Evolutionary conservation across 768 basidiomycete species (phyloP).

Genomic region (Inosperma sp.): DNA sequence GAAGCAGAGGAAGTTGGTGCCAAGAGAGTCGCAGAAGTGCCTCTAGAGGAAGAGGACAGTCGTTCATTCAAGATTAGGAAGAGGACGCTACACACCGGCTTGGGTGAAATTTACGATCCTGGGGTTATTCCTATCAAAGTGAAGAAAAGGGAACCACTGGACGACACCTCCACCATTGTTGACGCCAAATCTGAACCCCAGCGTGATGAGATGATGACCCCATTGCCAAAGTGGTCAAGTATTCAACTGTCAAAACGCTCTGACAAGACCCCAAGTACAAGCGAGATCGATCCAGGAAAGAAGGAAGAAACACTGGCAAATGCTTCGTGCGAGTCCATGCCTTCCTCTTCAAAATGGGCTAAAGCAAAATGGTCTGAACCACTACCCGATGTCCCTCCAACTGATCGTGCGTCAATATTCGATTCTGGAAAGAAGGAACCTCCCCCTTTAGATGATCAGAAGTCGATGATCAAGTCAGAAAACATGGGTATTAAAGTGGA

Average conservation of each 20-base stretch:
- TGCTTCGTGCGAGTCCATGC: slow-evolving; percentile 2
- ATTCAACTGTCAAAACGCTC: slow-evolving; percentile 8
- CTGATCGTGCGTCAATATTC: slow-evolving; percentile 1
- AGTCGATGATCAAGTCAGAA: slow-evolving; percentile 15
- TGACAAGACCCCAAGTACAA: not conserved
- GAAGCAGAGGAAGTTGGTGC: not conserved
- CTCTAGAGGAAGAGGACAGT: slow-evolving; percentile 46
- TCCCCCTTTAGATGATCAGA: slow-evolving; percentile 15
- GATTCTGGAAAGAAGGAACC: not conserved
- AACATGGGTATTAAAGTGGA: slow-evolving; percentile 12
- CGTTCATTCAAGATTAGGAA: slow-evolving; percentile 65
- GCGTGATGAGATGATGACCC: not conserved
- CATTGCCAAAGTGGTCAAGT: slow-evolving; percentile 22
- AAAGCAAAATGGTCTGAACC: slow-evolving; percentile 30
- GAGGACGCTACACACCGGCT: slow-evolving; percentile 52
- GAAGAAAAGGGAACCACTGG: slow-evolving; percentile 48
- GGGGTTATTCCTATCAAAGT: slow-evolving; percentile 61
- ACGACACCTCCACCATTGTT: slow-evolving; percentile 9
- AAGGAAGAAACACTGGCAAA: not conserved
- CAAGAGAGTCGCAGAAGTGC: slow-evolving; percentile 38
- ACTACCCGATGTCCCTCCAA: not conserved
- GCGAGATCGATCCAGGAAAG: slow-evolving; percentile 2
- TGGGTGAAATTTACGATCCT: slow-evolving; percentile 82
- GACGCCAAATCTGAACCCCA: not conserved
- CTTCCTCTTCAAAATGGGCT: slow-evolving; percentile 27